These are phyloP conservation scores for Jacaranda copaia DNA, from an alignment of 257 asterid species.

Conservation along the genomic window DNA sequence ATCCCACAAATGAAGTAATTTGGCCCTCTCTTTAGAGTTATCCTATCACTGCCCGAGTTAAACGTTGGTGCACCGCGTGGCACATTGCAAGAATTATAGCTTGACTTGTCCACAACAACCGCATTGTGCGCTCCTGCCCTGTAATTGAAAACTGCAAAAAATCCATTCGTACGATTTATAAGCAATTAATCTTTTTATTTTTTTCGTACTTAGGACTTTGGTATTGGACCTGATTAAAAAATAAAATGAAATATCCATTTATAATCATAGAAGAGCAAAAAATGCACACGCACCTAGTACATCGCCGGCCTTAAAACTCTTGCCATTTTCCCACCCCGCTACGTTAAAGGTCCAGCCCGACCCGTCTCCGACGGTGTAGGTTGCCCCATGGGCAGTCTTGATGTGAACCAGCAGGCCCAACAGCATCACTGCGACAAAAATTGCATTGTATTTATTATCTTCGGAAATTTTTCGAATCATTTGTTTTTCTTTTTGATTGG, in stretches of 20 bases:
- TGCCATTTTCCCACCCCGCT: constrained; percentile 49
- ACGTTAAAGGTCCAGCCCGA: constrained; percentile 45
- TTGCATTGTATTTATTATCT: neutral
- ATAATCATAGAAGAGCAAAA: no score
- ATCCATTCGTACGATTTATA: no score
- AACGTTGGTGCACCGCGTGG: constrained; percentile 26
- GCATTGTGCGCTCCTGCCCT: constrained; percentile 7
- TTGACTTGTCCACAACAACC: constrained; percentile 32
- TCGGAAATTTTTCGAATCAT: neutral
- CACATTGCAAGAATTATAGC: constrained; percentile 39
- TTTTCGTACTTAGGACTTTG: neutral
- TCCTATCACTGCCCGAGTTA: constrained; percentile 29
- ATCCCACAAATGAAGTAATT: constrained; percentile 42
- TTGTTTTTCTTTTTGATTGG: neutral
- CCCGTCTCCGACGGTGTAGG: constrained; percentile 44
- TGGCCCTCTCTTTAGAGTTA: constrained; percentile 18
- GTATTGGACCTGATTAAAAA: neutral
- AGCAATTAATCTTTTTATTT: neutral
- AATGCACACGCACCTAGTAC: constrained; percentile 17
- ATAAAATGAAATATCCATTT: no score
- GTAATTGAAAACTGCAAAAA: constrained; percentile 38
- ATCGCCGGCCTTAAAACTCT: constrained; percentile 35
- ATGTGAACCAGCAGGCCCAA: constrained; percentile 13
- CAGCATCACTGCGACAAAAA: neutral
- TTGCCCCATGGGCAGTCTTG: constrained; percentile 28